Base-by-base conservation (phyloP, 2,329 filamentous ascomycete genomes). In the Incumbomyces delicatus region DNA sequence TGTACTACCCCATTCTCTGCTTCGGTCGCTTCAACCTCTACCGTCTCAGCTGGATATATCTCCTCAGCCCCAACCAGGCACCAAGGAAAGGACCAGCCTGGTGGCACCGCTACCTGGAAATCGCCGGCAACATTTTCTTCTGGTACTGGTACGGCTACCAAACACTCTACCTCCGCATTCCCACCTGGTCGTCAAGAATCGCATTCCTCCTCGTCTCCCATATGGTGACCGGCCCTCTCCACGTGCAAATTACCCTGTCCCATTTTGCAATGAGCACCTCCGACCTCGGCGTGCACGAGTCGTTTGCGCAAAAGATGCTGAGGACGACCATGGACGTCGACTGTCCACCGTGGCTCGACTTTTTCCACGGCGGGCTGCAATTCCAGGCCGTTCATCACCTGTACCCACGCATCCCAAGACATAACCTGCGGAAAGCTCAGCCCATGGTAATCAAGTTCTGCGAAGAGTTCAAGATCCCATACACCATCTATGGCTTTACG, bases 261-360 rank as follows among this genome's bases (percentile, higher is more conserved):
- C 88, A 95, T 65, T 95, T 94, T 65, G 85, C 85, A 53, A 95
- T 94, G 87, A 89, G 85, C 57, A 95, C 88, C 0, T 76, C 85
- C 11, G 86, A 95, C 57, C 73, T 94, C 7, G 88, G 88, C 0
- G 79, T 83, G 1, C 73, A 81, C 43, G 88, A 95, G 62, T 92
- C 85, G 0, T 95, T 95, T 62, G 80, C 88, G 0, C 87, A 94
- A 64, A 85, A 82, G 63, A 92, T 94, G 83, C 73, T 95, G 37
- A 81, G 88, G 55, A 95, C 88, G 1, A 94, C 88, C 7, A 94
- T 94, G 87, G 87, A 94, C 53, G 81, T 94, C n/a, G 87, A 92
- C 61, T 94, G 87, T 60, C 86, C 87, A 0, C 72, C 75, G 12
- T 94, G 87, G 87, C 72, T 94, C 11, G 87, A 94, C 61, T 94